Conservation (phyloP, 1,139 yeast genomes). For the Geotrichum bryndzae region DNA sequence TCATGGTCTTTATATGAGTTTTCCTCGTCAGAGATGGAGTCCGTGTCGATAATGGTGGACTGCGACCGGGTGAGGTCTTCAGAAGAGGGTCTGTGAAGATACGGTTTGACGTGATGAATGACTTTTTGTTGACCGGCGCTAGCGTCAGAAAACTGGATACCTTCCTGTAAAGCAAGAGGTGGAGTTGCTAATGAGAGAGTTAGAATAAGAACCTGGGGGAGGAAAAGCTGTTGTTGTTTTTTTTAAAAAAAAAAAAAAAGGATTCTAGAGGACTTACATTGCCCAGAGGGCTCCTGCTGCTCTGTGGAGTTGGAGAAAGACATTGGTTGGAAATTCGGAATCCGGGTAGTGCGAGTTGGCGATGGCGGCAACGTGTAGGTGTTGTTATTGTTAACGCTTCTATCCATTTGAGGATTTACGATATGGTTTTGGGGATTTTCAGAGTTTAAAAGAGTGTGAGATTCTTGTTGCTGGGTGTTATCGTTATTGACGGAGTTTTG, state of each 20-base stretch:
- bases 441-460: neutral
- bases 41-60: constrained; percentile 19
- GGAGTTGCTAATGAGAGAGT: neutral
- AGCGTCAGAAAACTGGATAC: constrained; percentile 15
- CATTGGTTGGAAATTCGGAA: neutral
- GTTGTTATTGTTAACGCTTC: neutral
- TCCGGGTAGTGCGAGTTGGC: neutral
- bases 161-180: constrained; percentile 17
- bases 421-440: neutral
- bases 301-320: neutral
- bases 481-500: neutral
- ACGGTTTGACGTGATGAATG: constrained; percentile 12
- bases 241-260: neutral
- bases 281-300: neutral
- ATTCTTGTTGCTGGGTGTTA: neutral
- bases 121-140: constrained; percentile 2
- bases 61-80: constrained; percentile 17
- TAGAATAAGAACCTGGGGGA: neutral
- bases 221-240: too few relatives aligned
- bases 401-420: neutral
- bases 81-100: constrained; percentile 9
- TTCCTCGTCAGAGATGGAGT: constrained; percentile 17
- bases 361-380: neutral
- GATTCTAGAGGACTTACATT: neutral
- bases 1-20: constrained; percentile 17